These are phyloP conservation scores for Pythium aphanidermatum DNA, from an alignment of 352 stramenopile genomes.

Conservation along the genomic window DNA sequence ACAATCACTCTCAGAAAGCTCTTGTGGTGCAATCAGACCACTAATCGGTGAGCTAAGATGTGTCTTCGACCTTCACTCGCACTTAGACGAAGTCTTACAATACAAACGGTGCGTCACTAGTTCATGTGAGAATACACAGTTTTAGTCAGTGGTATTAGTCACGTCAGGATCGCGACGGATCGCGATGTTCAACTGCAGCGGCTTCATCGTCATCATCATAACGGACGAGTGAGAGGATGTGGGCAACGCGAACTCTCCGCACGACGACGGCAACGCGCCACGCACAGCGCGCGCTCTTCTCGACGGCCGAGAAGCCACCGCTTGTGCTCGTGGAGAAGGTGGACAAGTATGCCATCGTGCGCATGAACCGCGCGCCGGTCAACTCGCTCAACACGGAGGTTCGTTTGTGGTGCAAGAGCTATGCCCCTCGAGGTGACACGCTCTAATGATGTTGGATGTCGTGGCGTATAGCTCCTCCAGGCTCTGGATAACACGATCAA, in stretches of 20 bases:
- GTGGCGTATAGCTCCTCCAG: constrained; percentile 43
- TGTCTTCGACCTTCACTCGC: no score
- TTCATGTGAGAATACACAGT: no score
- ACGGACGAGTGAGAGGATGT: constrained; percentile 4
- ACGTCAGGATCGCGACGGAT: constrained; percentile 30
- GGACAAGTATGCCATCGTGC: constrained; percentile 71
- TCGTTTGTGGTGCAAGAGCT: neutral
- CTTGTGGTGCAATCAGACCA: constrained; percentile 12
- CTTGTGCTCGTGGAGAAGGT: constrained; percentile 69
- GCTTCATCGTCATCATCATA: neutral
- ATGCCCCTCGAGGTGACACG: no score
- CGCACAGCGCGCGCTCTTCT: constrained; percentile 1
- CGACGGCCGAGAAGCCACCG: constrained; percentile 24
- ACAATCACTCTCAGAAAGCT: constrained; percentile 15
- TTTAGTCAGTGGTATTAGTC: constrained; percentile 19
- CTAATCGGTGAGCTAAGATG: neutral
- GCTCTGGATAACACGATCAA: constrained; percentile 65
- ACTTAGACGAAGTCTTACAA: neutral
- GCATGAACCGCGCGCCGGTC: constrained; percentile 70
- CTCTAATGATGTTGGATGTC: neutral
- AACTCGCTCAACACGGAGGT: constrained; percentile 80
- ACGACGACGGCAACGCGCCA: neutral
- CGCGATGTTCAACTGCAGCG: constrained; percentile 11
- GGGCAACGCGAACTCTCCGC: constrained; percentile 4
- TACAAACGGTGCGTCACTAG: no score